Evolutionary conservation across 306 rosid species (phyloP), one percentile per base, ranked within the genome.

Genomic region (Ochetophila trinervis): DNA sequence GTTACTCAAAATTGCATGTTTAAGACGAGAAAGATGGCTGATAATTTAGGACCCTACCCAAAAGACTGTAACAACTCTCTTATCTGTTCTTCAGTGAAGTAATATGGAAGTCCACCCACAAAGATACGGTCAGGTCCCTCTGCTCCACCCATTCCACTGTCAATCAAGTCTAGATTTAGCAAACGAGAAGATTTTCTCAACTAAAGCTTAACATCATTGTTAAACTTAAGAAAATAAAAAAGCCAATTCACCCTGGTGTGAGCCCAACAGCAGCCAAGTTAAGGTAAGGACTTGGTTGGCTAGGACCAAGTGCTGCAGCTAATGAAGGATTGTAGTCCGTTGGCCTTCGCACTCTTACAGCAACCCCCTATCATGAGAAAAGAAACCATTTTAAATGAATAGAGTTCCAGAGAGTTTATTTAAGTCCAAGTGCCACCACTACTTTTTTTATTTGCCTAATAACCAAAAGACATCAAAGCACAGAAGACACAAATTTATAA

Each of bases 261-360:
- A 89, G 85, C 57, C 93, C 90, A 73, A 84, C 84, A 36, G 93
- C 90, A 66, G 86, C 73, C 53, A 89, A 82, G 80, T 89, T 86
- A 15, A 89, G 93, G 77, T 82, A 62, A 72, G 90, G 83, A 74
- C 83, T 89, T 19, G 96, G 87, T 74, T 86, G 96, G 74, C 85
- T 76, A 9, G 96, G 96, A 82, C 96, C 96, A 69, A 89, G 87
- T 59, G 70, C 67, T 16, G 93, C 96, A 73, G 96, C 93, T 42
- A 89, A 66, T 34, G 93, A 69, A 74, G 96, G 93, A 63, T 86
- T 89, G 74, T 89, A 89, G 67, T 89, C 96, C 12, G 88, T 86
- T 49, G 96, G 93, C 80, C 96, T 89, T 51, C 93, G 86, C 47
- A 89, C 93, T 84, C 87, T 79, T 66, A 89, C 96, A 78, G 96